Evolutionary conservation across 2,329 filamentous ascomycete genomes (phyloP).

Genomic region (Calonectria montana): DNA sequence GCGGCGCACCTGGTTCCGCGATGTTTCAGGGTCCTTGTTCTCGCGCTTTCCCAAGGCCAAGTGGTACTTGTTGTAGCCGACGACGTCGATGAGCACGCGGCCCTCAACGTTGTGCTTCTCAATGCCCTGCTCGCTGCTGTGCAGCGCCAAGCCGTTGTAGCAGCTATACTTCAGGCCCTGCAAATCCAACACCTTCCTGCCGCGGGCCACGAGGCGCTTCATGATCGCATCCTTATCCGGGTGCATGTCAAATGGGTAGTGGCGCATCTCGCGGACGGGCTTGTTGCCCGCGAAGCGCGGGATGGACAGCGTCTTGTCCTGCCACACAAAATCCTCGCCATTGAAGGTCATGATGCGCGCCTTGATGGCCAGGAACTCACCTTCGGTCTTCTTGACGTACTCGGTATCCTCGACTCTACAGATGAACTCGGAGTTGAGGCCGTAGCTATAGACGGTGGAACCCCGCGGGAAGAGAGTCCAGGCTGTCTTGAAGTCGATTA

Average conservation of each 20-base stretch:
- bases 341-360: slow-evolving; percentile 53
- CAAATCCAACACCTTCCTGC: slow-evolving; percentile 53
- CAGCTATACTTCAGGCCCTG: slow-evolving; percentile 55
- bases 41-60: slow-evolving; percentile 50
- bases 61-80: slow-evolving; percentile 57
- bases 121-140: slow-evolving; percentile 26
- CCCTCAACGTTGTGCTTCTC: slow-evolving; percentile 54
- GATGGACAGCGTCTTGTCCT: slow-evolving; percentile 46
- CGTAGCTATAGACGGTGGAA: slow-evolving; percentile 52
- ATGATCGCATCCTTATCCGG: slow-evolving; percentile 44
- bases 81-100: slow-evolving; percentile 53
- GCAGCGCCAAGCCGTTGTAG: slow-evolving; percentile 55
- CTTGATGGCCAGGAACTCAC: slow-evolving; percentile 40
- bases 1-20: slow-evolving; percentile 33
- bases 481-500: slow-evolving; percentile 55
- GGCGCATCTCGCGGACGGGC: slow-evolving; percentile 52
- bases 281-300: slow-evolving; percentile 52
- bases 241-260: slow-evolving; percentile 52
- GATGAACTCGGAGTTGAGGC: slow-evolving; percentile 54
- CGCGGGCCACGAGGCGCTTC: slow-evolving; percentile 47
- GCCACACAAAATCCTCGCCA: slow-evolving; percentile 56
- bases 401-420: slow-evolving; percentile 50
- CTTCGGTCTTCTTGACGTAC: slow-evolving; percentile 37
- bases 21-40: slow-evolving; percentile 44
- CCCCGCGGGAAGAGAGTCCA: slow-evolving; percentile 59